These are phyloP conservation scores for Kwoniella newhampshirensis DNA, from an alignment of 768 basidiomycete species.

Conservation along the genomic window DNA sequence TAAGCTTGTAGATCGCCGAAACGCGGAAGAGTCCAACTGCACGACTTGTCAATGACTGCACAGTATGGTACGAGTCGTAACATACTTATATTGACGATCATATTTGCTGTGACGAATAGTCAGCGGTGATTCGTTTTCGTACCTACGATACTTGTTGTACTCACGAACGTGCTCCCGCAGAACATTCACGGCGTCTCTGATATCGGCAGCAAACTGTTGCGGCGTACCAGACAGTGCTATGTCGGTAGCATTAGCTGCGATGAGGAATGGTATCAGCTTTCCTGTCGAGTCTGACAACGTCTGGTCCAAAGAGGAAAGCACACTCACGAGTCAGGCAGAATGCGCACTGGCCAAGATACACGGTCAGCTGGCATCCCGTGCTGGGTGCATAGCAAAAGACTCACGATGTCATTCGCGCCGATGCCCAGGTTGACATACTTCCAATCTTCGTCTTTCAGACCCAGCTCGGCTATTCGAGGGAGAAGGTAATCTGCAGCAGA, in stretches of 20 bases:
- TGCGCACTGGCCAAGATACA: constrained; percentile 33
- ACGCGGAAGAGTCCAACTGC: constrained; percentile 45
- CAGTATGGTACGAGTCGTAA: background rate
- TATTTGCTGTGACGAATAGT: constrained; percentile 25
- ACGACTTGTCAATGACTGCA: background rate
- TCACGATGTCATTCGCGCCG: constrained; percentile 48
- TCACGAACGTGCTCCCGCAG: constrained; percentile 36
- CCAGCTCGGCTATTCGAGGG: constrained; percentile 28
- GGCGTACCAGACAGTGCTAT: constrained; percentile 32
- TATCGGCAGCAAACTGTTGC: constrained; percentile 35
- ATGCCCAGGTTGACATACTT: constrained; percentile 49
- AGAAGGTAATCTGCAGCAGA: constrained; percentile 36
- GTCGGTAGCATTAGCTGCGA: constrained; percentile 30
- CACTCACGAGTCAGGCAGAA: constrained; percentile 45
- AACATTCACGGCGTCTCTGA: constrained; percentile 38
- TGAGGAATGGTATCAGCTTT: no score
- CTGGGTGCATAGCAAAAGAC: constrained; percentile 13
- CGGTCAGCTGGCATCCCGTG: no score
- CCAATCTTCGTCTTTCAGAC: constrained; percentile 36
- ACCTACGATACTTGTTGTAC: no score
- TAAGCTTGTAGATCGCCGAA: constrained; percentile 44
- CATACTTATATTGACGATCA: constrained; percentile 46
- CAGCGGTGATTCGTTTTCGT: no score
- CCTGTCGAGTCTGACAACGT: no score
- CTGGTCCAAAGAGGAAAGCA: background rate